These are phyloP conservation scores for Gyromitra esculenta DNA, from an alignment of 2,329 filamentous ascomycete species.

Conservation along the genomic window DNA sequence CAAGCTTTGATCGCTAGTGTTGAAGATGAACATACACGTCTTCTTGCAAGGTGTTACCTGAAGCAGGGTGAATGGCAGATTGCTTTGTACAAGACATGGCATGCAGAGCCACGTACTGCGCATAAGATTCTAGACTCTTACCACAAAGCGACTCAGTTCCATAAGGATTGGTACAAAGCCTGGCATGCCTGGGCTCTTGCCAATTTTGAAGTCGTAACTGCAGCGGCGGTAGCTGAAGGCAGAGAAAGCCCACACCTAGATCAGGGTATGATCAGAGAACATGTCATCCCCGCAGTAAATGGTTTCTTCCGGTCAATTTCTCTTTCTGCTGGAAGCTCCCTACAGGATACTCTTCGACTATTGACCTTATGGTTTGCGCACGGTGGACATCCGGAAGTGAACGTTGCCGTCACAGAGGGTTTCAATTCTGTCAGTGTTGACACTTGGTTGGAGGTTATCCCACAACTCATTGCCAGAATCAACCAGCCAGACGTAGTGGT, in stretches of 20 bases:
- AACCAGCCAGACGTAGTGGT: conserved; percentile 93
- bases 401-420: conserved; percentile 85
- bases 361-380: conserved; percentile 97
- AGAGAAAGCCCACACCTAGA: conserved; percentile 66
- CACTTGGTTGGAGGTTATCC: conserved; percentile 98
- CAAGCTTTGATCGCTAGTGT: conserved; percentile 55
- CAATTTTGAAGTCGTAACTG: conserved; percentile 97
- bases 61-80: conserved; percentile 97
- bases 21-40: conserved; percentile 69
- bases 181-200: conserved; percentile 99
- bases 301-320: conserved; percentile 99
- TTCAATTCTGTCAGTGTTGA: conserved; percentile 93
- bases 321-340: conserved; percentile 86
- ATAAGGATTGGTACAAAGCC: conserved; percentile 96
- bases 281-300: conserved; percentile 92
- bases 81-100: conserved; percentile 84
- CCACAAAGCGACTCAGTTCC: conserved; percentile 89
- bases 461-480: conserved; percentile 95
- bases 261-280: conserved; percentile 76
- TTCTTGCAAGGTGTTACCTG: conserved; percentile 94
- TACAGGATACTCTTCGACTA: conserved; percentile 92
- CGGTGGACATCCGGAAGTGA: conserved; percentile 87
- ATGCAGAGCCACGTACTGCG: conserved; percentile 75
- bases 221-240: conserved; percentile 69
- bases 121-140: conserved; percentile 92